Evolutionary conservation across 768 basidiomycete species (phyloP).

Genomic region (Hypsizygus marmoreus): DNA sequence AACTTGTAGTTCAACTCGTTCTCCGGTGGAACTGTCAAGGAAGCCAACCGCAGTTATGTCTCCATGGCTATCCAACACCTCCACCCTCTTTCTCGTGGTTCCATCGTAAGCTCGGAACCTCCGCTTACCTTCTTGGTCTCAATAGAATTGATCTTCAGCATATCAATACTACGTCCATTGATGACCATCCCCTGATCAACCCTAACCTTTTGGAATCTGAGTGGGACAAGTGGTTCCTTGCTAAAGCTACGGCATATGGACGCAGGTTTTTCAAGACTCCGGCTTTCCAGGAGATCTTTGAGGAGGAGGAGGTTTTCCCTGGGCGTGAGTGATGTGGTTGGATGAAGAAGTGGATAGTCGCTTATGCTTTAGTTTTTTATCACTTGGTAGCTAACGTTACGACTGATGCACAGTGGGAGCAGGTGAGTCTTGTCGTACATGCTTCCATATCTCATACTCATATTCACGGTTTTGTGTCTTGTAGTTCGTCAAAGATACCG

Average conservation of each 20-base stretch:
- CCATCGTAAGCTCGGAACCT: conserved; percentile 25
- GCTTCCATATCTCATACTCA: background rate
- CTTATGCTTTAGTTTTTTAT: background rate
- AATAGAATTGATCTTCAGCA: conserved; percentile 16
- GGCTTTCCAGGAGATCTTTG: conserved; percentile 30
- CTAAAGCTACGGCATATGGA: conserved; percentile 32
- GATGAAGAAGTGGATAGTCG: background rate
- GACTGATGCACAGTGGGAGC: conserved; percentile 26
- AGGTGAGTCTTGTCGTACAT: conserved; percentile 13
- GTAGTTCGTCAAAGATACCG: conserved; percentile 23
- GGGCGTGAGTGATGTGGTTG: conserved; percentile 17
- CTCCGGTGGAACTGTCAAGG: conserved; percentile 26
- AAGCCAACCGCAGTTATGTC: conserved; percentile 33
- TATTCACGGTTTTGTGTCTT: background rate
- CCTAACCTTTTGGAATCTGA: conserved; percentile 31
- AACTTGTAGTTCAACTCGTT: conserved; percentile 33
- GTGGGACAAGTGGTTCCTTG: conserved; percentile 34
- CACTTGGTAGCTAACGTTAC: conserved; percentile 13
- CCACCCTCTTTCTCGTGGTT: conserved; percentile 50
- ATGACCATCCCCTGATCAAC: conserved; percentile 28
- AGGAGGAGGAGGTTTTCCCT: conserved; percentile 29
- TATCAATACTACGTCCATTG: conserved; percentile 24
- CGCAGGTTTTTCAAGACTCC: conserved; percentile 31
- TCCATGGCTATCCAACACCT: conserved; percentile 37
- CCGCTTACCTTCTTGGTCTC: background rate